Base-by-base conservation (phyloP, 2,329 filamentous ascomycete species). In the Fusarium cicatricum region DNA sequence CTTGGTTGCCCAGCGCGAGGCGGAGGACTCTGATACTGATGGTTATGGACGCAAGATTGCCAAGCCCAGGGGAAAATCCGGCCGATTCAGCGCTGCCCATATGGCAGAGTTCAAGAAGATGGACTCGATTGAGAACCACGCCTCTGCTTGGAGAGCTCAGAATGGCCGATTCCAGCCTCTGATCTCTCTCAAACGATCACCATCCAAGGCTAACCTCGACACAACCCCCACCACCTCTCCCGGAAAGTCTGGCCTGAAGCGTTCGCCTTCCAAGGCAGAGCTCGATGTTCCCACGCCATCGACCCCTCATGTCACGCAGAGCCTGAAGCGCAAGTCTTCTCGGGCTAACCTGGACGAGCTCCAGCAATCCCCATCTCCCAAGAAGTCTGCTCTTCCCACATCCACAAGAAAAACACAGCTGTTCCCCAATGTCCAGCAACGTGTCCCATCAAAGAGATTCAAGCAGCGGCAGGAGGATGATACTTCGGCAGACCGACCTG, bases 101-200 rank as follows among this genome's bases (percentile, higher is more conserved):
- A 90, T 91, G 85, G 87, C 88, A 43, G 85, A 94, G 70, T 97
- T 98, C 78, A 91, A 91, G 77, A 98, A 96, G 80, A 97, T 98
- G 94, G 92, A 97, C 72, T 97, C 93, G 2, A 97, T 98, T 70
- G 91, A 87, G 37, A 88, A 88, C 59, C 93, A 97, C 72, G 82
- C 92, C 9, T 96, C 93, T 11, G 85, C 89, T 14, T 95, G 88
- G 78, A 83, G 91, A 58, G 82, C 83, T 17, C 80, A 84, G 55
- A 75, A 80, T 5, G 80, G 74, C 31, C 81, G 82, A 9, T 74
- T 79, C 61, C 82, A 83, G n/a, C 83, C 85, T 10, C 71, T 77
- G 46, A 69, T 68, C 50, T 68, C 74, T 17, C 62, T 76, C 39
- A 80, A 77, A 61, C 71, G 71, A 39, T 70, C 79, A 1, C 77